Evolutionary conservation across 2,329 filamentous ascomycete genomes (phyloP), one percentile per base, ranked within the genome.

Genomic region (Fusarium tricinctum): DNA sequence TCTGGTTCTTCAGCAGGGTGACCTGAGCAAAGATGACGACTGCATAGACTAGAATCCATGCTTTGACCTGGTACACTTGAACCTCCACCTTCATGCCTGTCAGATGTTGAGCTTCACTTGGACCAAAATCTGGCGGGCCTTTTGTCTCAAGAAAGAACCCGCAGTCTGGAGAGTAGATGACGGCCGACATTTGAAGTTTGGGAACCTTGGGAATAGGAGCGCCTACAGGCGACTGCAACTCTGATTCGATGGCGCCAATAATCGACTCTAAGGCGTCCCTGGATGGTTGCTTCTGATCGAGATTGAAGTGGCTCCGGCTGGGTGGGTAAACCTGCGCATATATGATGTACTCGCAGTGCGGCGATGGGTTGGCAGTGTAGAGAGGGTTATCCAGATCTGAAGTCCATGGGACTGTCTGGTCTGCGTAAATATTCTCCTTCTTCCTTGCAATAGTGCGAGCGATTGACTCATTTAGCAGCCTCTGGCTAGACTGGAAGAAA

Each of bases 311-410:
- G 10, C 77, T 72, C 14, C 78, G 77, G 46, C 83, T 78, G 5
- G 86, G 78, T 3, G 88, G 87, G 65, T 91, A 85, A 40, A 95
- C 85, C 76, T 98, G 96, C 30, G 95, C 82, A 78, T 94, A 98
- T 55, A 97, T 82, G 49, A 99, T 82, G 74, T 93, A 93, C 78
- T 99, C 96, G 83, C 96, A 99, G 71, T 92, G 91, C 1, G 93
- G 93, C 14, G 76, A 78, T 19, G 88, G 86, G 61, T 86, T 85
- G 58, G 82, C 83, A 13, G 85, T 81, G 63, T 91, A 89, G 22
- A 86, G 72, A n/a, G 79, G 84, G 13, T 85, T 88, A 64, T 91
- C 87, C 5, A 89, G 81, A 54, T 88, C 88, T 3, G 92, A 92
- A 4, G 89, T 88, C 93, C 93, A 97, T 1, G 94, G 92, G 73